Evolutionary conservation across 306 rosid genomes (phyloP), one percentile per base, ranked within the genome.

Genomic region (Casuarina cunninghamiana): DNA sequence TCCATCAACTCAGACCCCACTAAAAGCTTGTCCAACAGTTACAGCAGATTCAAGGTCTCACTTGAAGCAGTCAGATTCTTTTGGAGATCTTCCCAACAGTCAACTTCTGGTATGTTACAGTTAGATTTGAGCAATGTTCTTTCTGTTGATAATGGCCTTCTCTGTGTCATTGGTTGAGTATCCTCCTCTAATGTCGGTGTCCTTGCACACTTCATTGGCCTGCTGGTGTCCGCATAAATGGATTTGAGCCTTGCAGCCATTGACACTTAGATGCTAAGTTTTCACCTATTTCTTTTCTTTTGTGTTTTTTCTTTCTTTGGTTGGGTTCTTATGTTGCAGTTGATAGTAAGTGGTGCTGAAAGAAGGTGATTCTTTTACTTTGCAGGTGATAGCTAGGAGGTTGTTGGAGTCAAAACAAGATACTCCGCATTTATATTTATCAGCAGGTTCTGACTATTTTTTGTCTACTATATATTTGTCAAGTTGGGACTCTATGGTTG

Each of bases 381-480:
- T 70, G 70, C 90, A 95, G 99, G 96, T 95, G 79, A 95, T 95
- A 44, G 99, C 97, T 75, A 93, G 80, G 84, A 95, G 97, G 83
- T 83, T 93, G 79, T 76, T 92, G 82, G 98, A 95, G 79, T 95
- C 99, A 51, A 95, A 95, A 73, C 97, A 93, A 84, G 76, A 88
- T 83, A 91, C 90, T 13, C 97, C 99, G 35, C 99, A 95, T 83
- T 77, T 95, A 55, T 95, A 93, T 84, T 81, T 95, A 76, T 87
- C 97, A 72, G 82, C 97, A 93, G 99, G 99, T 92, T 78, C 69
- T 68, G 60, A 67, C 53, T 73, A 84, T 73, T 53, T 49, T 8
- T n/a, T 45, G 49, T 79, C 65, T 32, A 32, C 72, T 26, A 66
- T 78, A 44, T 62, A 12, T 78, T 46, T 78, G 75, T 77, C 62